Conservation (phyloP, 1,139 yeast genomes). For the Candida pseudoviswanathii region DNA sequence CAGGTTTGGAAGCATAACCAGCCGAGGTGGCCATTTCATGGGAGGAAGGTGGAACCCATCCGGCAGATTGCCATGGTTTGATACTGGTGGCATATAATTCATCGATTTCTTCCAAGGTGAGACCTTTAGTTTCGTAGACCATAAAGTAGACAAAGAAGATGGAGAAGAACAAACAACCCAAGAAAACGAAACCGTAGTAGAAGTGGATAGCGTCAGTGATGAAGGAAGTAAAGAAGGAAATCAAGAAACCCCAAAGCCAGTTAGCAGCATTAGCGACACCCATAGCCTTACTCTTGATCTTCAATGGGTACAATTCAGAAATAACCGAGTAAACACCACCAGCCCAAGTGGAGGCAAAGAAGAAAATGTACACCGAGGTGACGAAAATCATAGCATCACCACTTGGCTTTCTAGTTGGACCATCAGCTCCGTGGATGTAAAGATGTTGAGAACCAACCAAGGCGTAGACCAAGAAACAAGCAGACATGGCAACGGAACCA, state of each 20-base stretch:
- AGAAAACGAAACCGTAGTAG: constrained; percentile 73
- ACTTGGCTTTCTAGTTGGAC: constrained; percentile 43
- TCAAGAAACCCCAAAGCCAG: constrained; percentile 80
- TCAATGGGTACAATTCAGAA: constrained; percentile 77
- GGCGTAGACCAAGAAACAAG: constrained; percentile 63
- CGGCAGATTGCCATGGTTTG: constrained; percentile 49
- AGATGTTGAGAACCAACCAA: constrained; percentile 60
- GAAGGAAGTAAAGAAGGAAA: constrained; percentile 76
- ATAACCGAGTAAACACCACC: constrained; percentile 79
- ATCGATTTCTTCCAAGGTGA: constrained; percentile 65
- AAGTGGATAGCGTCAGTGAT: constrained; percentile 47
- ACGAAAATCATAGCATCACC: constrained; percentile 79
- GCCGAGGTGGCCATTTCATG: constrained; percentile 34
- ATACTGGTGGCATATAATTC: constrained; percentile 52
- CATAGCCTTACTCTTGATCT: constrained; percentile 80
- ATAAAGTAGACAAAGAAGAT: constrained; percentile 54
- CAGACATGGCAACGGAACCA: constrained; percentile 50
- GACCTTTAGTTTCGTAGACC: constrained; percentile 65
- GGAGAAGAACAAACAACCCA: constrained; percentile 65
- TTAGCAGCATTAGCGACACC: constrained; percentile 74
- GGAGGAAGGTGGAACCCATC: constrained; percentile 46
- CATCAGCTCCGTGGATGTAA: constrained; percentile 54
- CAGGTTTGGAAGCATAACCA: constrained; percentile 26
- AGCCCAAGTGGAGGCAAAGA: constrained; percentile 88
- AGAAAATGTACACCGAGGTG: constrained; percentile 77